A percentile compares a stretch with the other conserved stretches of the same genome.
Conservation (phyloP, 2,329 filamentous ascomycete genomes). For the Hymenoscyphus fraxineus region DNA sequence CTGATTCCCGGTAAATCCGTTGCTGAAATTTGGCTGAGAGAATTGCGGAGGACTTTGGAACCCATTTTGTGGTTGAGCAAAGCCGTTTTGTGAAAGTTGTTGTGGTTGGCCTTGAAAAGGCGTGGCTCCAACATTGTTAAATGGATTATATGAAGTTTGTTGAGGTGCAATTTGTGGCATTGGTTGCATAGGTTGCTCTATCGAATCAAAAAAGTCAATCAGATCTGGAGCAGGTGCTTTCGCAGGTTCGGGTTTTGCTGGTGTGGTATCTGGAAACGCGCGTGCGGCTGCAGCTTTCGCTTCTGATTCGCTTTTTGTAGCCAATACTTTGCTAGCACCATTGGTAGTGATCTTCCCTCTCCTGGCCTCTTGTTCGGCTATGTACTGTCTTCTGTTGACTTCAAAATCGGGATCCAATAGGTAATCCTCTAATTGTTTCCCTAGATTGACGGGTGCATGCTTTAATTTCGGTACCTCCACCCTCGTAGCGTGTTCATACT, state of each 20-base stretch:
- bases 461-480: conserved; percentile 96
- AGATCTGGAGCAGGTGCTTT: conserved; percentile 72
- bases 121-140: conserved; percentile 28
- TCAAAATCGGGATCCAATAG: conserved; percentile 94
- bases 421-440: conserved; percentile 88
- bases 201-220: conserved; percentile 93
- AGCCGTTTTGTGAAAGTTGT: conserved; percentile 42
- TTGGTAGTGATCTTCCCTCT: conserved; percentile 22
- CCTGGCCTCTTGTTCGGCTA: conserved; percentile 77
- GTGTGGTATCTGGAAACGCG: conserved; percentile 30
- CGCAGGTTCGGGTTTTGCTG: conserved; percentile 42
- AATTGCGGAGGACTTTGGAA: conserved; percentile 43
- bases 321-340: conserved; percentile 39
- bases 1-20: conserved; percentile 28
- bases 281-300: conserved; percentile 28
- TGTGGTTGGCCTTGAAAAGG: conserved; percentile 36
- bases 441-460: conserved; percentile 89
- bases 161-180: conserved; percentile 48
- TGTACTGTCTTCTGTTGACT: conserved; percentile 83
- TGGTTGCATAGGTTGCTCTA: conserved; percentile 73
- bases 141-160: conserved; percentile 32
- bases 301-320: conserved; percentile 35
- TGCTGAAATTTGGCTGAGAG: conserved; percentile 38
- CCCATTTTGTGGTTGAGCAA: conserved; percentile 39
- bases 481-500: conserved; percentile 87